Evolutionary conservation across 2,329 filamentous ascomycete genomes (phyloP).

Genomic region (Blumeriella jaapii): DNA sequence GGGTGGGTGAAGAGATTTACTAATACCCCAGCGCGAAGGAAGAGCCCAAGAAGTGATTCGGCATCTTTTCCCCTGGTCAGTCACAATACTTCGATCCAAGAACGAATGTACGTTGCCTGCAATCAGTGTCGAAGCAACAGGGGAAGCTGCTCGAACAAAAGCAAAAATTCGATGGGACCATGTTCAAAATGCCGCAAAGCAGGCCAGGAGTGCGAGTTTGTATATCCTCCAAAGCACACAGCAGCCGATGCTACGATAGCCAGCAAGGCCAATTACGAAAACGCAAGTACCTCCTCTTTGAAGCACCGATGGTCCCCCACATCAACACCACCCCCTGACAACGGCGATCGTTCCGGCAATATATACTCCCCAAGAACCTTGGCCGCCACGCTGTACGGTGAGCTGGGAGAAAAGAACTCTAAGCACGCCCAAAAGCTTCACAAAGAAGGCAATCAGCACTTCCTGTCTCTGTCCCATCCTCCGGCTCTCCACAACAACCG

Average conservation of each 20-base stretch:
- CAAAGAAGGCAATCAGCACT: slow-evolving; percentile 1
- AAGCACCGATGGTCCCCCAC: too few relatives aligned
- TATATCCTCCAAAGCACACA: background rate
- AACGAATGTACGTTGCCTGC: slow-evolving; percentile 11
- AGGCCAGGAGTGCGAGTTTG: slow-evolving; percentile 13
- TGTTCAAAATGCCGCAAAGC: slow-evolving; percentile 13
- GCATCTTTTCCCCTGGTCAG: background rate
- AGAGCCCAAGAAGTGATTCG: background rate
- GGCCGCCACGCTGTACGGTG: slow-evolving; percentile 2
- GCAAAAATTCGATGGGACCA: slow-evolving; percentile 13
- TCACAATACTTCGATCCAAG: background rate
- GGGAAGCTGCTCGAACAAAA: slow-evolving; percentile 11
- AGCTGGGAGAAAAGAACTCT: background rate
- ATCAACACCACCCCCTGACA: background rate
- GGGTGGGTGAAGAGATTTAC: slow-evolving; percentile 1
- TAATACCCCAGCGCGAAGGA: background rate
- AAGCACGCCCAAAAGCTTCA: background rate
- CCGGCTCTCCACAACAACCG: background rate
- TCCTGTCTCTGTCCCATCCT: background rate
- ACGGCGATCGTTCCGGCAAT: background rate
- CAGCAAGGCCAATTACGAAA: too few relatives aligned
- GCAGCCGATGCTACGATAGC: background rate
- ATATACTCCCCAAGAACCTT: background rate
- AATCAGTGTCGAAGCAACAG: slow-evolving; percentile 14
- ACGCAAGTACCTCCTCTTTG: too few relatives aligned